These are phyloP conservation scores for Sporothrix dimorphospora DNA, from an alignment of 2,329 filamentous ascomycete species.

Conservation along the genomic window DNA sequence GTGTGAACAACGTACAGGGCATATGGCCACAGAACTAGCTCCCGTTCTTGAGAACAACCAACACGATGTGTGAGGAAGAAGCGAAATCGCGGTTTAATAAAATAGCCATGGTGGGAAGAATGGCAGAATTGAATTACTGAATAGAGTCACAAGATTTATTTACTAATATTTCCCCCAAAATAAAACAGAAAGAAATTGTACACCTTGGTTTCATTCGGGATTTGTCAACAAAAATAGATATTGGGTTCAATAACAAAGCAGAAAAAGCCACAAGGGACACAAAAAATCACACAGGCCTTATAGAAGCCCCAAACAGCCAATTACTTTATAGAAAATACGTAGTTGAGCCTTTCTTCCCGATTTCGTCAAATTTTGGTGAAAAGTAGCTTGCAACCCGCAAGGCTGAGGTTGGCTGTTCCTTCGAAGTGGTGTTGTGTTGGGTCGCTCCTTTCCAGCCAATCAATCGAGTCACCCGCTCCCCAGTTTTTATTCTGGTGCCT, in stretches of 20 bases:
- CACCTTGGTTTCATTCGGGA: too few species aligned
- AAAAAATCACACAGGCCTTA: neutral
- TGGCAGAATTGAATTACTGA: too few species aligned
- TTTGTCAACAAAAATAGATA: too few species aligned
- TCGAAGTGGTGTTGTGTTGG: neutral
- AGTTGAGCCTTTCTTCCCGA: neutral
- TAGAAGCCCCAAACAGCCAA: neutral
- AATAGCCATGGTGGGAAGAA: too few species aligned
- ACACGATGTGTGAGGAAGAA: neutral
- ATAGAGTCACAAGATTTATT: neutral
- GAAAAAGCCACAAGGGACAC: neutral
- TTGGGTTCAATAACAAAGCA: too few species aligned
- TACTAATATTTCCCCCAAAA: too few species aligned
- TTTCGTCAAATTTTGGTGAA: neutral
- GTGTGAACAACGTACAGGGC: neutral
- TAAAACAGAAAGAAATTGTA: too few species aligned
- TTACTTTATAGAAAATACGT: neutral
- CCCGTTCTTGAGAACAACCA: neutral
- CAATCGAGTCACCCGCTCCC: neutral
- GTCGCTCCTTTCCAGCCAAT: slow-evolving; percentile 11
- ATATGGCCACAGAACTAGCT: neutral
- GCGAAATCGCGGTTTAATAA: neutral
- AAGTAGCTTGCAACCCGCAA: neutral
- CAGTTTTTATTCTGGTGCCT: slow-evolving; percentile 23
- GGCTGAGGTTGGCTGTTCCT: neutral